Percentiles rank a stretch among this genome's conserved stretches.
Evolutionary conservation across 768 basidiomycete genomes (phyloP).

Genomic region (Fistulinella prunicolor): DNA sequence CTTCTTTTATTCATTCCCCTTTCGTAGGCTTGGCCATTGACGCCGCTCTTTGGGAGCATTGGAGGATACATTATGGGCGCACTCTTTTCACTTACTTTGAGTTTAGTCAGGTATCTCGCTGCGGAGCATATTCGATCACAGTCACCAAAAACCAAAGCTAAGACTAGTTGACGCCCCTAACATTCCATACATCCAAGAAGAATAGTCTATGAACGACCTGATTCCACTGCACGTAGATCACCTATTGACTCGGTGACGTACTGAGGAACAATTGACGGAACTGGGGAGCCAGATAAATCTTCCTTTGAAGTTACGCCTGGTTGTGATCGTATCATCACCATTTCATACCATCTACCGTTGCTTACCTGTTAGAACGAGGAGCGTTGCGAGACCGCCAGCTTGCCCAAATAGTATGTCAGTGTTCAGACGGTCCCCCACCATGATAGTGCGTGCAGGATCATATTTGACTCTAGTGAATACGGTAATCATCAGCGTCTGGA

Average conservation of each 20-base stretch:
- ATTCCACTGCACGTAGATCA: constrained; percentile 55
- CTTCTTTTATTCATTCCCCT: background rate
- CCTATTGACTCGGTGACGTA: constrained; percentile 81
- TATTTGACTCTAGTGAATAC: constrained; percentile 65
- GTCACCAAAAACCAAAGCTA: constrained; percentile 22
- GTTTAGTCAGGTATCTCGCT: constrained; percentile 36
- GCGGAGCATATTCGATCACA: constrained; percentile 35
- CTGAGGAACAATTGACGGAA: constrained; percentile 74
- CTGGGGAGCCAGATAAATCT: constrained; percentile 68
- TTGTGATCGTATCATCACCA: background rate
- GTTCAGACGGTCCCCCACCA: constrained; percentile 94
- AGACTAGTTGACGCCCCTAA: constrained; percentile 17
- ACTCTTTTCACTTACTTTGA: constrained; percentile 50
- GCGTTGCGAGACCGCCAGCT: constrained; percentile 77
- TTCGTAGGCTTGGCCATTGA: constrained; percentile 81
- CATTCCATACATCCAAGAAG: constrained; percentile 1
- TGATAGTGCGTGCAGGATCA: constrained; percentile 83
- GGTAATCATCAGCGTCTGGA: constrained; percentile 11
- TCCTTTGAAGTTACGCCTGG: constrained; percentile 74
- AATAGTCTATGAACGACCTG: constrained; percentile 14
- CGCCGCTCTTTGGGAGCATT: constrained; percentile 64
- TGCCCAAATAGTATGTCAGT: constrained; percentile 96
- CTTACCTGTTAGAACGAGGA: constrained; percentile 90
- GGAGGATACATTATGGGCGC: constrained; percentile 52
- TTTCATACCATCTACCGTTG: background rate